Percentiles rank a stretch among this genome's conserved stretches.
Evolutionary conservation across 306 rosid species (phyloP).

Genomic region (Cicer chorassanicum): DNA sequence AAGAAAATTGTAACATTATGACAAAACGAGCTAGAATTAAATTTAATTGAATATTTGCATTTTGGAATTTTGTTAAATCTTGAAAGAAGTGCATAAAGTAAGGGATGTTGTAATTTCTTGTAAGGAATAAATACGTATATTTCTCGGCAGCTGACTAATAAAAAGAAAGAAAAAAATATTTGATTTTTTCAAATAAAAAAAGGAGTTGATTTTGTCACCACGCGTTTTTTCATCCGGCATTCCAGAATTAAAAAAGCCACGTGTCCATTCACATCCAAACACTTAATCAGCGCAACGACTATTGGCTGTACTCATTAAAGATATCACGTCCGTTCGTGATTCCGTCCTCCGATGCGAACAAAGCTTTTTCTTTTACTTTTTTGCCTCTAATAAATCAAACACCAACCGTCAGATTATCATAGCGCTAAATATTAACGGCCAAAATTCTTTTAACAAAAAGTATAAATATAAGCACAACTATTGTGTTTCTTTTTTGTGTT

Average conservation of each 20-base stretch:
- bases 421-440: not conserved
- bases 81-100: no score
- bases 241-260: constrained; percentile 2
- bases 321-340: constrained; percentile 7
- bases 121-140: no score
- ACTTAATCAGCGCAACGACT: not conserved
- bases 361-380: constrained; percentile 5
- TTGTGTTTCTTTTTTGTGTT: not conserved
- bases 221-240: constrained; percentile 17
- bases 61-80: no score
- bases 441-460: not conserved
- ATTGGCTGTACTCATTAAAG: not conserved
- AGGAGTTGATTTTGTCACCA: not conserved
- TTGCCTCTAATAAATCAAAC: no score
- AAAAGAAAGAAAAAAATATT: not conserved
- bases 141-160: not conserved
- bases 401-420: not conserved
- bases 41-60: no score
- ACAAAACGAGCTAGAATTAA: no score
- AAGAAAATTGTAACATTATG: no score
- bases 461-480: constrained; percentile 17
- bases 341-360: not conserved
- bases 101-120: no score
- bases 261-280: not conserved
- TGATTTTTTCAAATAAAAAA: not conserved